Base-by-base conservation (phyloP, 1,284 basidiomycete genomes). In the Ceratorhiza oryzae-sativae region DNA sequence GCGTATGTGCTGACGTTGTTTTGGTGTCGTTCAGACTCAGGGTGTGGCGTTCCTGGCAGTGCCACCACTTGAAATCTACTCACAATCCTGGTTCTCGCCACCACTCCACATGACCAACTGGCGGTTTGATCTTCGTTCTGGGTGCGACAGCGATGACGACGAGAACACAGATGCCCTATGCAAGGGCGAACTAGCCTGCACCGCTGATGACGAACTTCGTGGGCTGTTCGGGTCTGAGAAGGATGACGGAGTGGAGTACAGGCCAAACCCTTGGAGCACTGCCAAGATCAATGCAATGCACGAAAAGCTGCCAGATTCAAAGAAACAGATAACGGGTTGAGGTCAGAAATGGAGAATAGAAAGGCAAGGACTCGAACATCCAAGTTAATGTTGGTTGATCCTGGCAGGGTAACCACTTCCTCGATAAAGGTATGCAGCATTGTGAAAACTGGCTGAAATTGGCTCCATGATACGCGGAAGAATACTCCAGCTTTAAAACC, bases 121-220 rank as follows among this genome's bases (percentile, higher is more conserved):
- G 67, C 41, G 27, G 2, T 70, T 70, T 36, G 39, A 70, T 42
- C 67, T 70, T 58, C 67, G 67, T 20, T 70, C 67, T 25, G 67
- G 53, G 25, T 59, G 27, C 20, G 42, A 70, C 4, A 34, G 20
- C n/a, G 67, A 70, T 8, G 53, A 56, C 27, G 67, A 70, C n/a
- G 67, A 59, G 0, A 18, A 8, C 13, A 8, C 12, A 4, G 25
- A 32, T n/a, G 25, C 5, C 12, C 15, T 18, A 18, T n/a, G n/a
- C n/a, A 23, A 10, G 12, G 32, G 1, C 15, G 3, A 56, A 4
- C 18, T 34, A 20, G 8, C 20, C 9, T 3, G 6, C 23, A 45
- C 63, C 2, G 23, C 25, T 23, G 39, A 39, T 1, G 45, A 59
- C 20, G 55, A 58, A 34, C 67, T 70, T 12, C 39, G 39, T 27